Percentiles rank a stretch among this genome's conserved stretches.
Conservation (phyloP, 768 basidiomycete genomes). For the Suillus placidus region DNA sequence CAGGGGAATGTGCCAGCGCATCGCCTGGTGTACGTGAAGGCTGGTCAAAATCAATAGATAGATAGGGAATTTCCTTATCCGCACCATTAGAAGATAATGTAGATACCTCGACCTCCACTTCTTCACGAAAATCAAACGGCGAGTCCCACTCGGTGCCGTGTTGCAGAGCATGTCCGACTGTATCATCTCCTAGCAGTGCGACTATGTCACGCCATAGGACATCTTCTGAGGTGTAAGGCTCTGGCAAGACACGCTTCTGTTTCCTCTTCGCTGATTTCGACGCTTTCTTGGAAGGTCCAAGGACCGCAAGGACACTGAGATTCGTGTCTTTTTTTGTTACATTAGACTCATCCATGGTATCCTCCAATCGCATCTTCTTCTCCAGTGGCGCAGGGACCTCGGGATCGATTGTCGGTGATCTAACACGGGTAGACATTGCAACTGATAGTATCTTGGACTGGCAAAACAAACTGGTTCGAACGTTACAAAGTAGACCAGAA, state of each 20-base stretch:
- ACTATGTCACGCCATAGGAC: conserved; percentile 75
- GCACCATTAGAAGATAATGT: conserved; percentile 65
- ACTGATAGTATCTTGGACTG: neutral
- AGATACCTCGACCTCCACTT: conserved; percentile 68
- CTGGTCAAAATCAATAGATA: neutral
- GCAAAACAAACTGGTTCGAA: neutral
- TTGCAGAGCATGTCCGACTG: conserved; percentile 50
- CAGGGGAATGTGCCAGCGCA: conserved; percentile 59
- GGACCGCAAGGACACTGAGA: too few relatives aligned
- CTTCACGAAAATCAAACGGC: conserved; percentile 61
- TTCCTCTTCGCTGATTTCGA: conserved; percentile 11
- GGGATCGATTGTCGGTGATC: conserved; percentile 16
- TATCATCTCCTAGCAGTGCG: conserved; percentile 62
- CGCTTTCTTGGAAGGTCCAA: conserved; percentile 5
- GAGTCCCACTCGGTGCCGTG: conserved; percentile 56
- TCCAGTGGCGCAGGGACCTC: conserved; percentile 24
- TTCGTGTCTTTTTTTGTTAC: neutral
- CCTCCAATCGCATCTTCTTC: conserved; percentile 36
- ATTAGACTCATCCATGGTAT: neutral
- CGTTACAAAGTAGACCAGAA: neutral
- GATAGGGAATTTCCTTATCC: conserved; percentile 16
- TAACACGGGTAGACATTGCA: conserved; percentile 15
- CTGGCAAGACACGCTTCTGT: conserved; percentile 29
- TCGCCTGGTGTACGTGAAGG: conserved; percentile 49
- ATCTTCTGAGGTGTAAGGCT: conserved; percentile 71